Evolutionary conservation across 768 basidiomycete species (phyloP).

Genomic region (Mycena haematopus): DNA sequence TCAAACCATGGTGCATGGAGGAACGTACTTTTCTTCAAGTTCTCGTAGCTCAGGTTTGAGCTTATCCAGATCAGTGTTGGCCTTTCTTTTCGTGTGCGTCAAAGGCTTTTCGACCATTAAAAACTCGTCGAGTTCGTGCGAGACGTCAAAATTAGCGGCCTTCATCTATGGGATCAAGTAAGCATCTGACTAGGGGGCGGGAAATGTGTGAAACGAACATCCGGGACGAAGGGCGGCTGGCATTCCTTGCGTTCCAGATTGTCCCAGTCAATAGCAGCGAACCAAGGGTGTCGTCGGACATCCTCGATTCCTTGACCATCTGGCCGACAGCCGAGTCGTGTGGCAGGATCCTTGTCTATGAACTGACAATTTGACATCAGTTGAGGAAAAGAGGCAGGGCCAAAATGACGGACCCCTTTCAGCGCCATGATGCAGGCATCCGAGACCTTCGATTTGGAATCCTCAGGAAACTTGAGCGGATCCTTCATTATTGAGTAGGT

Average conservation of each 20-base stretch:
- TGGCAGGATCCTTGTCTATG: constrained; percentile 80
- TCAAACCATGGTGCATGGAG: neutral
- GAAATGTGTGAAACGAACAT: constrained; percentile 62
- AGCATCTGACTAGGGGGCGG: constrained; percentile 11
- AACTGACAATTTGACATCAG: constrained; percentile 56
- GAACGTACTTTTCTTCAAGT: constrained; percentile 87
- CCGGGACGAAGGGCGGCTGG: constrained; percentile 88
- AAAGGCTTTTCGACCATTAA: constrained; percentile 98
- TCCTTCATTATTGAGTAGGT: constrained; percentile 87
- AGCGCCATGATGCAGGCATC: constrained; percentile 70
- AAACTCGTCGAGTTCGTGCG: constrained; percentile 97
- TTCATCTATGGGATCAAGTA: constrained; percentile 66
- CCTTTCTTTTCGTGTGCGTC: constrained; percentile 91
- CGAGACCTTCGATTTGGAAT: constrained; percentile 65
- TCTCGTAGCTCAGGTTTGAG: constrained; percentile 91
- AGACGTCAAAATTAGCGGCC: constrained; percentile 97
- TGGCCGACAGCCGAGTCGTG: constrained; percentile 81
- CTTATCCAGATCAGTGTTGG: constrained; percentile 82
- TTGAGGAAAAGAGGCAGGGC: constrained; percentile 18
- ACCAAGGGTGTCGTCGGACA: constrained; percentile 86
- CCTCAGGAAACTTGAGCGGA: constrained; percentile 77
- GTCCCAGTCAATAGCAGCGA: constrained; percentile 82
- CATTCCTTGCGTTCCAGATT: constrained; percentile 70
- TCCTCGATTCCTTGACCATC: constrained; percentile 77
- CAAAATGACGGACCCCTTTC: constrained; percentile 53